phyloP scores from a whole-genome alignment of 2,329 filamentous ascomycete genomes.

The Scedosporium minutisporum region DNA sequence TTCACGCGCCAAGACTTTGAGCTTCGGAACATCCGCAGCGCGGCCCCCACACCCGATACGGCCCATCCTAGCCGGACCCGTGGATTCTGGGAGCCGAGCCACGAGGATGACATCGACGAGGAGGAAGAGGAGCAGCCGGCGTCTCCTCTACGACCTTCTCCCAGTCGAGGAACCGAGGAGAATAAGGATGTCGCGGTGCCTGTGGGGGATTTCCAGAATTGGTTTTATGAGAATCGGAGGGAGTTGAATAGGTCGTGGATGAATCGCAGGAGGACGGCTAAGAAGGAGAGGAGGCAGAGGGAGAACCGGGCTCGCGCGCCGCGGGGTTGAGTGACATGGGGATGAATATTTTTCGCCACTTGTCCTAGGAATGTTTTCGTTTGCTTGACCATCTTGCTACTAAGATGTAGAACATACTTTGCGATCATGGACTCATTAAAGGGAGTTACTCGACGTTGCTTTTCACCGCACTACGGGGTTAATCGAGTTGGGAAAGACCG shows the following conservation, averaged over 20 bases:
- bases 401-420: too few relatives aligned
- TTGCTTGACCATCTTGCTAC: neutral
- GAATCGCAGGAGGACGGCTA: slow-evolving; percentile 49
- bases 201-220: slow-evolving; percentile 50
- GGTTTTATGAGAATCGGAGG: slow-evolving; percentile 59
- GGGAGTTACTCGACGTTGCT: too few relatives aligned
- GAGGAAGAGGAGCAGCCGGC: slow-evolving; percentile 31
- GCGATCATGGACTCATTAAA: too few relatives aligned
- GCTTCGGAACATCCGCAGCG: slow-evolving; percentile 66
- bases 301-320: slow-evolving; percentile 49
- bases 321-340: neutral
- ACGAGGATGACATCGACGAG: slow-evolving; percentile 33
- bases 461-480: too few relatives aligned
- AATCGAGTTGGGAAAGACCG: too few relatives aligned
- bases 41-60: slow-evolving; percentile 90
- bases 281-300: slow-evolving; percentile 57
- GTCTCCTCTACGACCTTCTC: neutral
- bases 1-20: slow-evolving; percentile 73
- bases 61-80: slow-evolving; percentile 62
- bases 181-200: slow-evolving; percentile 12
- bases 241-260: slow-evolving; percentile 59
- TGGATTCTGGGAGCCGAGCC: slow-evolving; percentile 42
- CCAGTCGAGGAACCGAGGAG: slow-evolving; percentile 11
- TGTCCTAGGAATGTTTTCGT: neutral
- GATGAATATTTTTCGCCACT: too few relatives aligned